Conservation (phyloP, 345 rosid species). For the Acer negundo region DNA sequence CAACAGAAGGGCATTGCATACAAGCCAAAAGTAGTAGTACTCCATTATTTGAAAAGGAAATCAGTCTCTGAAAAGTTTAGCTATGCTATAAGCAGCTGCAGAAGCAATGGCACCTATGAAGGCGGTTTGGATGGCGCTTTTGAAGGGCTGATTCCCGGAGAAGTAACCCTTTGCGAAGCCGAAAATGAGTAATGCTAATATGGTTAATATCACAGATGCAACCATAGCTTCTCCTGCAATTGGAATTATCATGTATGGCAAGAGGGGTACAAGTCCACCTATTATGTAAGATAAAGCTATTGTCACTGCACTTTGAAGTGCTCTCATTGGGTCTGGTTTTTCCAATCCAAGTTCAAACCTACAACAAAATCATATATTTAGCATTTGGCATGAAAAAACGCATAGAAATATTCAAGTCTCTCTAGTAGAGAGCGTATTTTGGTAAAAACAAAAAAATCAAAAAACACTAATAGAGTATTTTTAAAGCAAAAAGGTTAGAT, state of each 20-base stretch:
- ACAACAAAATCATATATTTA: not conserved
- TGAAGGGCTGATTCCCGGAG: slow-evolving; percentile 36
- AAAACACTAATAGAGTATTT: too few relatives aligned
- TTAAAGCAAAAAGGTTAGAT: too few relatives aligned
- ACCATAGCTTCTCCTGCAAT: slow-evolving; percentile 30
- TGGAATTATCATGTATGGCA: slow-evolving; percentile 36
- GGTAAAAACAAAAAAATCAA: too few relatives aligned
- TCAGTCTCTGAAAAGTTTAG: slow-evolving; percentile 21
- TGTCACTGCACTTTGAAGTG: slow-evolving; percentile 37
- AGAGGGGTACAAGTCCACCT: slow-evolving; percentile 41
- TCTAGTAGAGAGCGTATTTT: too few relatives aligned
- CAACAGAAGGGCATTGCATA: not conserved
- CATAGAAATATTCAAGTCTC: too few relatives aligned
- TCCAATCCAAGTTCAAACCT: slow-evolving; percentile 47
- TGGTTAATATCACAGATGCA: slow-evolving; percentile 29
- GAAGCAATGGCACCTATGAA: slow-evolving; percentile 41
- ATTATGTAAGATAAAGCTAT: slow-evolving; percentile 35
- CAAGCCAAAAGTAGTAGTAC: not conserved
- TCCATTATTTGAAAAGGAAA: not conserved
- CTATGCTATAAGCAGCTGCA: slow-evolving; percentile 40
- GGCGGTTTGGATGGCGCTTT: slow-evolving; percentile 39
- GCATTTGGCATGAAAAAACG: not conserved
- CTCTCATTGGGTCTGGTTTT: slow-evolving; percentile 44
- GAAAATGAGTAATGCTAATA: slow-evolving; percentile 25
- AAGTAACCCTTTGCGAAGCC: slow-evolving; percentile 37